Conservation (phyloP, 768 basidiomycete genomes). For the Cyclocybe cylindracea region DNA sequence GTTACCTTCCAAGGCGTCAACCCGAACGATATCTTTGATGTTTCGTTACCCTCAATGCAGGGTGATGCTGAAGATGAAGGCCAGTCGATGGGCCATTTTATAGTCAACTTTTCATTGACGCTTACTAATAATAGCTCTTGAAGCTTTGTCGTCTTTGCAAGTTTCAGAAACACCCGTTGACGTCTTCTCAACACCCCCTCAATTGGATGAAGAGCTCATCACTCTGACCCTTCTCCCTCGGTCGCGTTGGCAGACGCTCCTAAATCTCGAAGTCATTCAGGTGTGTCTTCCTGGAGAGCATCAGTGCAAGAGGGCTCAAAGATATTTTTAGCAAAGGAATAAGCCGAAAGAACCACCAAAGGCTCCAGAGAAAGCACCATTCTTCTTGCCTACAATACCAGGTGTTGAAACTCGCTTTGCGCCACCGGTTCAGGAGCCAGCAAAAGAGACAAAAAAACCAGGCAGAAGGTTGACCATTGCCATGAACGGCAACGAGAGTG, state of each 20-base stretch:
- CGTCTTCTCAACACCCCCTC: constrained; percentile 83
- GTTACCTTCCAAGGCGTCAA: constrained; percentile 78
- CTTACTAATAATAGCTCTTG: constrained; percentile 50
- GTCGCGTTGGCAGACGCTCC: constrained; percentile 93
- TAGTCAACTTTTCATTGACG: too few species aligned
- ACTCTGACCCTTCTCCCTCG: constrained; percentile 92
- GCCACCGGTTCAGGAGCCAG: constrained; percentile 40
- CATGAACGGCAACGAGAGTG: constrained; percentile 56
- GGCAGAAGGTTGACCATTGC: constrained; percentile 56
- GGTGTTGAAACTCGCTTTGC: constrained; percentile 87
- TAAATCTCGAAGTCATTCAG: constrained; percentile 94
- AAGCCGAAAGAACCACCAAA: constrained; percentile 97
- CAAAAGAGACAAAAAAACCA: constrained; percentile 37
- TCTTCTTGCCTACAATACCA: constrained; percentile 92
- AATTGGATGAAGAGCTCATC: constrained; percentile 87
- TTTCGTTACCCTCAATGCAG: constrained; percentile 81
- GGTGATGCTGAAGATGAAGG: constrained; percentile 81
- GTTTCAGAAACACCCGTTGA: constrained; percentile 63
- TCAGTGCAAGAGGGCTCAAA: neutral
- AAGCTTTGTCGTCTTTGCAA: constrained; percentile 66
- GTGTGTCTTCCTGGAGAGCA: constrained; percentile 38
- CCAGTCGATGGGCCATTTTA: constrained; percentile 27
- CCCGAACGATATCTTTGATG: constrained; percentile 72
- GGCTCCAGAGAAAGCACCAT: constrained; percentile 92
- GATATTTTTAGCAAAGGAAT: constrained; percentile 73